A percentile compares a stretch with the other conserved stretches of the same genome.
Evolutionary conservation across 257 asterid genomes (phyloP).

Genomic region (Knoxia roxburghii): DNA sequence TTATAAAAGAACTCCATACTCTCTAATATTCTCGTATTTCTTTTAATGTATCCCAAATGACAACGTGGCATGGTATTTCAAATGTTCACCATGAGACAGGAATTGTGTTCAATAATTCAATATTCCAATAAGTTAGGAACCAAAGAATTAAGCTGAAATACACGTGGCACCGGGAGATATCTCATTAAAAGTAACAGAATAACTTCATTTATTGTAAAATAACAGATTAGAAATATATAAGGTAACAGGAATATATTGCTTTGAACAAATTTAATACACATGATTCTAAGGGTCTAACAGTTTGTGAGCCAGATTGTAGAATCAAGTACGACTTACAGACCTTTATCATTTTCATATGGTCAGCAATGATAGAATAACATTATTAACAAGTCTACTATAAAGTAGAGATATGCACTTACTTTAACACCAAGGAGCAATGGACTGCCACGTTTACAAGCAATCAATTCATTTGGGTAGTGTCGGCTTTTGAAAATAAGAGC

Average conservation of each 20-base stretch:
- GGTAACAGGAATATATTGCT: not conserved
- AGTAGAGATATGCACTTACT: constrained; percentile 47
- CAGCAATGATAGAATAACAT: not conserved
- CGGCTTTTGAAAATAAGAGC: constrained; percentile 93
- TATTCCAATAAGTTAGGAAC: not conserved
- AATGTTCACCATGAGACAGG: not conserved
- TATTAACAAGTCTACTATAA: constrained; percentile 8
- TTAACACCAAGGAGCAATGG: constrained; percentile 97
- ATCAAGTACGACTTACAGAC: not conserved
- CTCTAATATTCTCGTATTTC: not conserved
- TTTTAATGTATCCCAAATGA: not conserved
- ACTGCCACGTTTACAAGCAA: constrained; percentile 99
- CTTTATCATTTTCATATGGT: not conserved
- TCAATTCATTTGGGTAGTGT: constrained; percentile 88
- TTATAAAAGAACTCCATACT: not conserved
- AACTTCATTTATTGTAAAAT: not conserved
- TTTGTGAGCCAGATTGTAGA: no score
- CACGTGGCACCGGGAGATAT: not conserved
- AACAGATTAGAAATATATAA: not conserved
- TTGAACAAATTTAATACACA: not conserved
- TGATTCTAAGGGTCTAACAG: not conserved
- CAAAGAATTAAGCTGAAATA: not conserved
- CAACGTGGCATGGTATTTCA: not conserved
- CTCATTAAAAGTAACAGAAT: not conserved
- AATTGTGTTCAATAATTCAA: not conserved